These are phyloP conservation scores for Fusarium armeniacum DNA, from an alignment of 2,329 filamentous ascomycete genomes.

Conservation along the genomic window DNA sequence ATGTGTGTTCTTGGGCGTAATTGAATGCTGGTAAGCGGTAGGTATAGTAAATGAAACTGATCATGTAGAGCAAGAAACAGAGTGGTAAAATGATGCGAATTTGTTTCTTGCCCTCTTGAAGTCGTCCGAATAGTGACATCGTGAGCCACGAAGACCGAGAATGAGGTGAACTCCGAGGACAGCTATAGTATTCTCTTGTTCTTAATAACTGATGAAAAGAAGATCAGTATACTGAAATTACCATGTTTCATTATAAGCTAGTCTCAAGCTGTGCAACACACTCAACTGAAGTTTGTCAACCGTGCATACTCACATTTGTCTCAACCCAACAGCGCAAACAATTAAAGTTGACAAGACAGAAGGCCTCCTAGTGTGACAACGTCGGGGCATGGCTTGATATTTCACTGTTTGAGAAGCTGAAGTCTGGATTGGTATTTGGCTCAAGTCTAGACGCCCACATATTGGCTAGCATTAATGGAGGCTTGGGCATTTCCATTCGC, in stretches of 20 bases:
- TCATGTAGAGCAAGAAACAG: conserved; percentile 7
- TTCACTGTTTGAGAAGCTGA: neutral
- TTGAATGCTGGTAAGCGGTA: conserved; percentile 5
- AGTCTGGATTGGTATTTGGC: neutral
- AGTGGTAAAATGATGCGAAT: neutral
- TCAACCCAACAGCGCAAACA: neutral
- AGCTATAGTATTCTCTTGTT: neutral
- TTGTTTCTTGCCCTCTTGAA: conserved; percentile 15
- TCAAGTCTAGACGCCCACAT: neutral
- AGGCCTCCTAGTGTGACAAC: neutral
- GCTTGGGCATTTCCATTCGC: neutral
- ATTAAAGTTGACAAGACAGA: neutral
- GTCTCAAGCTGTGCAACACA: conserved; percentile 1
- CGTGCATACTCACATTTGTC: neutral
- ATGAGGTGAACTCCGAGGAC: neutral
- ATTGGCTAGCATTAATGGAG: neutral
- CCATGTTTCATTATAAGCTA: neutral
- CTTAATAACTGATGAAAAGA: conserved; percentile 5
- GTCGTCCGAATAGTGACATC: conserved; percentile 7
- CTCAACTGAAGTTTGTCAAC: neutral
- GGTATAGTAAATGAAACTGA: conserved; percentile 1
- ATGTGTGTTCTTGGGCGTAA: neutral
- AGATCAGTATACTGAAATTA: neutral
- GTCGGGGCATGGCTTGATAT: neutral
- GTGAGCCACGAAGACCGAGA: neutral